A percentile compares a stretch with the other conserved stretches of the same genome.
phyloP scores from a whole-genome alignment of 768 basidiomycete species.

The Boletellus sp. region DNA sequence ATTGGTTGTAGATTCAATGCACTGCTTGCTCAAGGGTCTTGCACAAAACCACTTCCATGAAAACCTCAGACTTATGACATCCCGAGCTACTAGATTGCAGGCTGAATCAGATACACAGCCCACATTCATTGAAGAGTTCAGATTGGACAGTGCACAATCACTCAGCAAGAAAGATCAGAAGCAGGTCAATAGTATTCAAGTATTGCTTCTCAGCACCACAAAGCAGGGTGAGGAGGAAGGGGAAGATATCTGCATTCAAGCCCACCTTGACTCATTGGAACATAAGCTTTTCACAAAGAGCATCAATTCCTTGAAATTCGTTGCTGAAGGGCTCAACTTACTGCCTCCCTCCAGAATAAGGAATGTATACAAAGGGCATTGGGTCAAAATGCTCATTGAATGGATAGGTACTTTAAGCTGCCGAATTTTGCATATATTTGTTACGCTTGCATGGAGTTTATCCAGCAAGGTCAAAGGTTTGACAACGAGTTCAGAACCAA shows the following conservation, averaged over 20 bases:
- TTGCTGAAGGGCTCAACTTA: too few relatives aligned
- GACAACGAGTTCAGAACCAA: too few relatives aligned
- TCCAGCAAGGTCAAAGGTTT: too few relatives aligned
- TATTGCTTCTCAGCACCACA: background rate
- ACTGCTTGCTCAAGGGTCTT: conserved; percentile 19
- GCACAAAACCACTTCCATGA: background rate
- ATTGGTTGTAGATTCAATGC: conserved; percentile 27
- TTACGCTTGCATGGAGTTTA: too few relatives aligned
- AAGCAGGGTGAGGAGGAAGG: background rate
- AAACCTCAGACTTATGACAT: conserved; percentile 5
- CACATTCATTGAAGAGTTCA: background rate
- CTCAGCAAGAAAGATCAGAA: background rate
- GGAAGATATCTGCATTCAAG: too few relatives aligned
- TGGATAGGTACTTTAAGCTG: too few relatives aligned
- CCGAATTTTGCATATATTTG: too few relatives aligned
- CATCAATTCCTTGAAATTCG: too few relatives aligned
- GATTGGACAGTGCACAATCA: background rate
- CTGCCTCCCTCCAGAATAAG: background rate
- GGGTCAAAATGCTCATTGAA: background rate
- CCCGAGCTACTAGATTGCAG: too few relatives aligned
- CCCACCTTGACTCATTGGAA: background rate
- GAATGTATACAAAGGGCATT: conserved; percentile 1
- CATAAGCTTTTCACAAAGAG: background rate
- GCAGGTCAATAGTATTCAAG: background rate
- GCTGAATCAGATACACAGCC: background rate